These are phyloP conservation scores for Penicillium verhagenii DNA, from an alignment of 495 filamentous ascomycete species.

Conservation along the genomic window DNA sequence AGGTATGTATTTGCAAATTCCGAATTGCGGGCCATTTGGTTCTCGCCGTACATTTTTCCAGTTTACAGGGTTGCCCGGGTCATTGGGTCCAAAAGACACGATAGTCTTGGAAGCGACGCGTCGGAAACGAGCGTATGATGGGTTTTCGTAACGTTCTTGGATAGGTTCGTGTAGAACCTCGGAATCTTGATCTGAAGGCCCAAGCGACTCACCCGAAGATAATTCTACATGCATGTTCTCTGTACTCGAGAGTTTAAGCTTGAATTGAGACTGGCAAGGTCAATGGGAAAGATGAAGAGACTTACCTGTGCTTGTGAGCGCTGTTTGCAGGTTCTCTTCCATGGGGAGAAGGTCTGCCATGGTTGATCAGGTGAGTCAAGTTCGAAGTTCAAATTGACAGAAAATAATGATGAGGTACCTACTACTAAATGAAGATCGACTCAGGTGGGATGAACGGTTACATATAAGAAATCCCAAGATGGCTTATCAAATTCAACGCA, in stretches of 20 bases:
- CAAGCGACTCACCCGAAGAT: conserved; percentile 16
- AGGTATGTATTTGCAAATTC: no score
- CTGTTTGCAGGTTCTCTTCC: conserved; percentile 26
- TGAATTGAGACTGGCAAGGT: not conserved
- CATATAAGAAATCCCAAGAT: not conserved
- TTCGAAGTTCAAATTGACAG: not conserved
- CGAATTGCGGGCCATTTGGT: not conserved
- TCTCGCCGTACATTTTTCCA: conserved; percentile 40
- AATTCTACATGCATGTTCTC: conserved; percentile 16
- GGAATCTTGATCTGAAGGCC: conserved; percentile 18
- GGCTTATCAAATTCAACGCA: not conserved
- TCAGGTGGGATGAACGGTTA: not conserved
- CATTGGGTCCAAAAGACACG: conserved; percentile 49
- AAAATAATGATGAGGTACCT: no score
- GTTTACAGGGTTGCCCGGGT: conserved; percentile 67
- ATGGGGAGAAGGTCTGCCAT: conserved; percentile 21
- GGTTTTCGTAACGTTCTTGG: conserved; percentile 29
- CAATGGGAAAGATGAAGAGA: not conserved
- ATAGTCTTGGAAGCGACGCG: conserved; percentile 35
- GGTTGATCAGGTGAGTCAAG: not conserved
- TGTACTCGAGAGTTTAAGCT: not conserved
- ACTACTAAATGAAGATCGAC: not conserved
- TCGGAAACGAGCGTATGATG: conserved; percentile 30
- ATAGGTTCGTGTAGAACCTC: conserved; percentile 29
- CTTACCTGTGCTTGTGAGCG: conserved; percentile 24